Percentiles rank a stretch among this genome's conserved stretches.
phyloP scores from a whole-genome alignment of 1,284 basidiomycete genomes.

The Cryptococcus neoformans region DNA sequence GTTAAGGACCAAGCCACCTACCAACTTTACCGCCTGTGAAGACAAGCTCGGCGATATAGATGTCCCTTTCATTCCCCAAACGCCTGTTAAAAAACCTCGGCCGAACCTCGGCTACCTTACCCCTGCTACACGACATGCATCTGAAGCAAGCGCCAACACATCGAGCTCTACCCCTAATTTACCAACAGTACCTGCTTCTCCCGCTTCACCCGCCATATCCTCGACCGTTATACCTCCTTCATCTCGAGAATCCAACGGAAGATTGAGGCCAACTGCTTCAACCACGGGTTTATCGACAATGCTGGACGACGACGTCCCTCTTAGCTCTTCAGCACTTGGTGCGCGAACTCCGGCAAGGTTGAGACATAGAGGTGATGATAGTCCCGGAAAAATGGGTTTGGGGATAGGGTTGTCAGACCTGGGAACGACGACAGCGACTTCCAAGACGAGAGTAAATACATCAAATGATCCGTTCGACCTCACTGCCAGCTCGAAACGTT shows the following conservation, averaged over 20 bases:
- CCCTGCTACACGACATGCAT: slow-evolving; percentile 24
- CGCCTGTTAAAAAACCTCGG: slow-evolving; percentile 36
- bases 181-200: slow-evolving; percentile 28
- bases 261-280: slow-evolving; percentile 6
- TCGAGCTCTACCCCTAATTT: slow-evolving; percentile 24
- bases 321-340: too few relatives aligned
- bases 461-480: slow-evolving; percentile 14
- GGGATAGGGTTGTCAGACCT: slow-evolving; percentile 1
- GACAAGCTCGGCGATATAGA: slow-evolving; percentile 22
- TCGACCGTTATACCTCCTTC: neutral
- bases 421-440: too few relatives aligned
- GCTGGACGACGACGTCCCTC: slow-evolving; percentile 9
- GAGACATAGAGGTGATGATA: too few relatives aligned
- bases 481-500: slow-evolving; percentile 8
- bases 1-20: neutral
- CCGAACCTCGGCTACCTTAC: slow-evolving; percentile 42
- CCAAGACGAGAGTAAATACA: neutral
- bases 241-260: neutral
- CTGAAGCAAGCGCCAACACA: slow-evolving; percentile 9
- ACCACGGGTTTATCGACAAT: slow-evolving; percentile 12
- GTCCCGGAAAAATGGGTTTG: slow-evolving; percentile 3
- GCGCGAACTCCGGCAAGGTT: too few relatives aligned
- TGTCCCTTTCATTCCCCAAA: slow-evolving; percentile 42
- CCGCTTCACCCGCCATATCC: slow-evolving; percentile 1
- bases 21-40: neutral